Conservation (phyloP, 2,329 filamentous ascomycete genomes). For the Triangularia verruculosa region DNA sequence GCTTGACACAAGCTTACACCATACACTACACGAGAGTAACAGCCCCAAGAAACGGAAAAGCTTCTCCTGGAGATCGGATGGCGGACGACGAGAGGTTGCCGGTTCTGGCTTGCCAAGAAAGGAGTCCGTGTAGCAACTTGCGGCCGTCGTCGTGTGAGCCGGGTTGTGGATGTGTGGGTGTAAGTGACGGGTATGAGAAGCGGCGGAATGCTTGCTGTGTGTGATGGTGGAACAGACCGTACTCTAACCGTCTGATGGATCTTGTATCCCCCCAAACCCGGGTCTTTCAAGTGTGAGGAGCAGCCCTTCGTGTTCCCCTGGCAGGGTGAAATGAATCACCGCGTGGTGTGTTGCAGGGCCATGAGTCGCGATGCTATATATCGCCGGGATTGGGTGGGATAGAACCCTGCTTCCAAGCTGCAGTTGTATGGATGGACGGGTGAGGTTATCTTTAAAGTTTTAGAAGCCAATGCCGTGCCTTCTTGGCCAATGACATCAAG, state of each 20-base stretch:
- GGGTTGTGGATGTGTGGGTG: neutral
- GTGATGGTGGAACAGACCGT: neutral
- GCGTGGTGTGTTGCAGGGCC: neutral
- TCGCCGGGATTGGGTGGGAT: neutral
- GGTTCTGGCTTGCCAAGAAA: neutral
- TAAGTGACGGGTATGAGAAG: neutral
- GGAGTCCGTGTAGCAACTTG: neutral
- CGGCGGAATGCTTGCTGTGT: neutral
- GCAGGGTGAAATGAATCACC: neutral
- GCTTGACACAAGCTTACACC: neutral
- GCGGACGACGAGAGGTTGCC: neutral
- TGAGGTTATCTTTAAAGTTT: neutral
- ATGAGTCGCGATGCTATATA: neutral
- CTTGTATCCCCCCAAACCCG: neutral
- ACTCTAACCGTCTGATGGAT: neutral
- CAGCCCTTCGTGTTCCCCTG: neutral
- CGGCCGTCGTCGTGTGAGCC: neutral
- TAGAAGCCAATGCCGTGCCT: neutral
- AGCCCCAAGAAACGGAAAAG: neutral
- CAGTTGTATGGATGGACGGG: neutral
- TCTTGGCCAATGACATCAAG: neutral
- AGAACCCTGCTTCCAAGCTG: neutral
- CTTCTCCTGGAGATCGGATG: neutral
- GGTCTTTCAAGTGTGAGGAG: neutral
- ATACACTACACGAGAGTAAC: neutral